Evolutionary conservation across 2,329 filamentous ascomycete genomes (phyloP).

Genomic region (Lachnellula arida): DNA sequence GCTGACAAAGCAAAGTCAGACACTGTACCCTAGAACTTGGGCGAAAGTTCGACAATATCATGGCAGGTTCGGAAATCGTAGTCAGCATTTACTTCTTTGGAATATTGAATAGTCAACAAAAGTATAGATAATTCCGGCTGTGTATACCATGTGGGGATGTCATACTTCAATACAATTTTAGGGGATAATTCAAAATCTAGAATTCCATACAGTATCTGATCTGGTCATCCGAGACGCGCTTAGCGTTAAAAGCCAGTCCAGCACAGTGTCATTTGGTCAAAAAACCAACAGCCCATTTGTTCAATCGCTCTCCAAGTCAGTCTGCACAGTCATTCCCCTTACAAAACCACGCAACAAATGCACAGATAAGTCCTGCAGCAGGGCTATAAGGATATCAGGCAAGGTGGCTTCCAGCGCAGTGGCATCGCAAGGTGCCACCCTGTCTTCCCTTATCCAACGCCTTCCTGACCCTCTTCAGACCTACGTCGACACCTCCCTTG

Average conservation of each 20-base stretch:
- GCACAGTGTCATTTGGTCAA: background rate
- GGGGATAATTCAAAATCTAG: too few relatives aligned
- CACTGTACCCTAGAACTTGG: too few relatives aligned
- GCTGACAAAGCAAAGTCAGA: too few relatives aligned
- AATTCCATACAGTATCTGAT: too few relatives aligned
- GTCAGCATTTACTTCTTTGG: too few relatives aligned
- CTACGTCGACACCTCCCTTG: slow-evolving; percentile 50
- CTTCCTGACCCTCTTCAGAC: slow-evolving; percentile 44
- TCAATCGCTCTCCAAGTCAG: background rate
- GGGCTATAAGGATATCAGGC: slow-evolving; percentile 22
- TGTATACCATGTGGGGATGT: too few relatives aligned
- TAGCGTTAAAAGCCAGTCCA: background rate
- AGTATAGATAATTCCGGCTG: too few relatives aligned
- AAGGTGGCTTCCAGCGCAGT: slow-evolving; percentile 37
- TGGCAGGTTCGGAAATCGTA: too few relatives aligned
- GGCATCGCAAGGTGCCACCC: slow-evolving; percentile 58
- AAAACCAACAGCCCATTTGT: background rate
- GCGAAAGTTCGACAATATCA: too few relatives aligned
- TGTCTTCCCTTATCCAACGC: slow-evolving; percentile 52
- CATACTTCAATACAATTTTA: too few relatives aligned
- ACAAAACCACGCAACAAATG: slow-evolving; percentile 5
- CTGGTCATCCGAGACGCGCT: too few relatives aligned
- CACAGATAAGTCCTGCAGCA: slow-evolving; percentile 12
- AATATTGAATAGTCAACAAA: too few relatives aligned
- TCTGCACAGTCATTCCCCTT: background rate